These are phyloP conservation scores for Gillenia trifoliata DNA, from an alignment of 306 rosid genomes.

Conservation along the genomic window DNA sequence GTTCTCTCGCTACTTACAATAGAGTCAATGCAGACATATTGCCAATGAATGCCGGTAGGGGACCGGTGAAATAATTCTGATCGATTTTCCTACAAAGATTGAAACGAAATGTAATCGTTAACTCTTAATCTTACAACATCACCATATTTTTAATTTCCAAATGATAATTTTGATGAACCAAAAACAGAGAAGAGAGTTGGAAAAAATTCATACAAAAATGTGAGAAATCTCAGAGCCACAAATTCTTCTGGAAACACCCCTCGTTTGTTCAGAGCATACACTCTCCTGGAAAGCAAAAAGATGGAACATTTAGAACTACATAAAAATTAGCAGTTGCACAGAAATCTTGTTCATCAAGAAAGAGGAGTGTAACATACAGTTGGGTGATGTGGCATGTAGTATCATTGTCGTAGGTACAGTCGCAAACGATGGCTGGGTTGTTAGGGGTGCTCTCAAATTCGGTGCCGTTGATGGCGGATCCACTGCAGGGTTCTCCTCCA, in stretches of 20 bases:
- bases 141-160: too few relatives aligned
- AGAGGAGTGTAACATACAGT: conserved; percentile 13
- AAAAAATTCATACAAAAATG: conserved; percentile 10
- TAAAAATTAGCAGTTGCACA: neutral
- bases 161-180: neutral
- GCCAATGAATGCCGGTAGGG: conserved; percentile 19
- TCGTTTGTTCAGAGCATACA: neutral
- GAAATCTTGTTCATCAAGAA: neutral
- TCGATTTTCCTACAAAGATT: conserved; percentile 19
- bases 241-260: conserved; percentile 19
- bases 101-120: neutral
- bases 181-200: neutral
- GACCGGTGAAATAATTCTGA: conserved; percentile 19
- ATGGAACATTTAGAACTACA: neutral
- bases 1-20: conserved; percentile 13
- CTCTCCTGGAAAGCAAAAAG: conserved; percentile 20
- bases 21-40: conserved; percentile 1
- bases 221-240: conserved; percentile 12
- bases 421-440: conserved; percentile 14
- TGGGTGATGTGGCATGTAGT: conserved; percentile 23
- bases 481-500: conserved; percentile 30
- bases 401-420: neutral
- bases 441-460: rapidly evolving
- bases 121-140: too few relatives aligned
- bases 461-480: conserved; percentile 5